Evolutionary conservation across 768 basidiomycete species (phyloP).

Genomic region (Suillus clintonianus): DNA sequence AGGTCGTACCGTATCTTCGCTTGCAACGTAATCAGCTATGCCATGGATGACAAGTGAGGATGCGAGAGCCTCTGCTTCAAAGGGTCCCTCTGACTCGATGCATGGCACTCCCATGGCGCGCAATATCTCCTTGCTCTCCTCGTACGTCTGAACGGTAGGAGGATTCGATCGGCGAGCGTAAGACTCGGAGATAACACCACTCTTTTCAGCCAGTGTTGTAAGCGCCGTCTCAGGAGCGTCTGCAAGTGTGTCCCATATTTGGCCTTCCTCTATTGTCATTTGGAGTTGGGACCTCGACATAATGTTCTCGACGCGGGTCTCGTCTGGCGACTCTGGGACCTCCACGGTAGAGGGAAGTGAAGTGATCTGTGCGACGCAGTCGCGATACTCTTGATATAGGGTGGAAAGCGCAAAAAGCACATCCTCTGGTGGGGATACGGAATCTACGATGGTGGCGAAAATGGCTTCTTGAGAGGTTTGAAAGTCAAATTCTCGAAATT

Average conservation of each 20-base stretch:
- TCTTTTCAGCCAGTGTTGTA: slow-evolving; percentile 47
- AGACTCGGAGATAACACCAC: slow-evolving; percentile 59
- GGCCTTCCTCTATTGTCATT: slow-evolving; percentile 60
- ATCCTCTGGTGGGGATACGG: slow-evolving; percentile 19
- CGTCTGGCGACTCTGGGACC: slow-evolving; percentile 23
- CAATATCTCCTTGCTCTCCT: slow-evolving; percentile 69
- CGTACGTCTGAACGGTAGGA: slow-evolving; percentile 67
- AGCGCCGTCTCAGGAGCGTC: slow-evolving; percentile 21
- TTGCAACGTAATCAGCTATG: slow-evolving; percentile 83
- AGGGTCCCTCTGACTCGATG: slow-evolving; percentile 64
- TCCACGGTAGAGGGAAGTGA: slow-evolving; percentile 37
- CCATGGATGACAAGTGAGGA: slow-evolving; percentile 75
- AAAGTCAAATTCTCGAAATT: background rate
- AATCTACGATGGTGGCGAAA: background rate
- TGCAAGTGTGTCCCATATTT: slow-evolving; percentile 54
- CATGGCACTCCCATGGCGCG: slow-evolving; percentile 82
- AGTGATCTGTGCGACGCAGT: slow-evolving; percentile 46
- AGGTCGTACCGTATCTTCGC: slow-evolving; percentile 77
- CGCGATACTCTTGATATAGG: slow-evolving; percentile 52
- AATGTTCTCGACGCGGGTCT: slow-evolving; percentile 42
- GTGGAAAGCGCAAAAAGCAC: slow-evolving; percentile 42
- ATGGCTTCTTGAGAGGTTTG: background rate
- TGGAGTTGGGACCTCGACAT: slow-evolving; percentile 66
- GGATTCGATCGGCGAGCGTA: slow-evolving; percentile 62
- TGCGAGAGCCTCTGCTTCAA: slow-evolving; percentile 87